Evolutionary conservation across 805 yeast species (phyloP).

Genomic region (Candida multigemmis): DNA sequence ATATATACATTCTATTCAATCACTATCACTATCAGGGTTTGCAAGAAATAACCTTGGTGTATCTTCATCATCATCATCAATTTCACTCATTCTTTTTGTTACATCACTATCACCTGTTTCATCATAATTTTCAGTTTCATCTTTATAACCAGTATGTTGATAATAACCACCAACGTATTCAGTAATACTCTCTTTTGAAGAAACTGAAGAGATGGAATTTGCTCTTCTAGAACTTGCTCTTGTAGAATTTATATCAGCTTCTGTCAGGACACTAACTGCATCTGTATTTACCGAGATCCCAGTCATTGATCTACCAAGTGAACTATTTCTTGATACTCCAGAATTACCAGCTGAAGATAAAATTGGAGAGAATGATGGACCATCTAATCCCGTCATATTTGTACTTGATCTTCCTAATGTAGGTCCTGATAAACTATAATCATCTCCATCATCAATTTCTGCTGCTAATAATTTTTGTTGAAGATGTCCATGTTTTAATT

Average conservation of each 20-base stretch:
- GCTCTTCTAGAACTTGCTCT: constrained; percentile 8
- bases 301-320: constrained; percentile 24
- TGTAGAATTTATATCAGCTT: constrained; percentile 4
- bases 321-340: constrained; percentile 12
- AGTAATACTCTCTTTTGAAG: constrained; percentile 20
- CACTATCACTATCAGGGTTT: constrained; percentile 45
- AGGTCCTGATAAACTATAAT: constrained; percentile 5
- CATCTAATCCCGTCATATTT: constrained; percentile 1
- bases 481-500: constrained; percentile 53
- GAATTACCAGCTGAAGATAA: constrained; percentile 2
- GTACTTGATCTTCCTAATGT: constrained; percentile 5
- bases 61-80: constrained; percentile 15
- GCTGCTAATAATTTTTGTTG: constrained; percentile 64
- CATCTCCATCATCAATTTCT: constrained; percentile 63
- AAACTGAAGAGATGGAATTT: constrained; percentile 12
- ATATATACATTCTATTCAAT: constrained; percentile 7
- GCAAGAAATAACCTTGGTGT: constrained; percentile 44
- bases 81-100: constrained; percentile 4
- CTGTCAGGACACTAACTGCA: constrained; percentile 4
- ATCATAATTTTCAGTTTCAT: too few species aligned
- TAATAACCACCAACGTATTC: constrained; percentile 25
- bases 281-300: constrained; percentile 7
- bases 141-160: constrained; percentile 34
- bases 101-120: constrained; percentile 4
- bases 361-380: constrained; percentile 5